Percentiles rank a stretch among this genome's conserved stretches.
phyloP scores from a whole-genome alignment of 495 filamentous ascomycete genomes.

The Jackrogersella minutella region DNA sequence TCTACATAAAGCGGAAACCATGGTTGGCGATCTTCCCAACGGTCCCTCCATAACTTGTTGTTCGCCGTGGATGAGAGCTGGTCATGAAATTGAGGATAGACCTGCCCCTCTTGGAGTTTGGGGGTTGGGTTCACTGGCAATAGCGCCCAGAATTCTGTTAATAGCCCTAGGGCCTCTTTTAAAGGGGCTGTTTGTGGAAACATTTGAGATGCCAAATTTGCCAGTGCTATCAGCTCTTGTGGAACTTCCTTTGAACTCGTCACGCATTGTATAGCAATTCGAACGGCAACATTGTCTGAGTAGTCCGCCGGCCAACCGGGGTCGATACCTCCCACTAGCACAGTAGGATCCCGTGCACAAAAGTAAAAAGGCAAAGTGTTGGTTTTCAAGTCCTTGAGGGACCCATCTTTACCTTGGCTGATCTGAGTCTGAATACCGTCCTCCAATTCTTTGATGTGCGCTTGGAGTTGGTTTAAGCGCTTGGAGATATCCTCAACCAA shows the following conservation, averaged over 20 bases:
- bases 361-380: constrained; percentile 39
- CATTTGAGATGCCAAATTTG: neutral
- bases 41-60: constrained; percentile 39
- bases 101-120: neutral
- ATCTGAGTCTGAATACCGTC: neutral
- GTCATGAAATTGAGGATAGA: constrained; percentile 28
- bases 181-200: neutral
- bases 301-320: constrained; percentile 58
- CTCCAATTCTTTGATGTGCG: neutral
- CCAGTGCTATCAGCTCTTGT: neutral
- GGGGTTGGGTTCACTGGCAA: neutral
- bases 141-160: neutral
- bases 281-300: constrained; percentile 46
- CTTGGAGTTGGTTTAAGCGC: neutral
- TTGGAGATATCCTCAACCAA: neutral
- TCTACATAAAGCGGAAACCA: constrained; percentile 62
- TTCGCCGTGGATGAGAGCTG: constrained; percentile 3
- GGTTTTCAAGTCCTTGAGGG: constrained; percentile 3
- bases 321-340: constrained; percentile 53
- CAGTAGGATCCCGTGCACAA: constrained; percentile 54
- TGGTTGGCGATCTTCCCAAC: constrained; percentile 54
- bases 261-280: constrained; percentile 14
- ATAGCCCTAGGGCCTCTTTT: neutral
- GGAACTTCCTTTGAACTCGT: neutral
- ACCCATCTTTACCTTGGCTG: constrained; percentile 1